Evolutionary conservation across 169 alveolate genomes (phyloP), one percentile per base, ranked within the genome.

Genomic region (Cryptosporidium meleagridis): DNA sequence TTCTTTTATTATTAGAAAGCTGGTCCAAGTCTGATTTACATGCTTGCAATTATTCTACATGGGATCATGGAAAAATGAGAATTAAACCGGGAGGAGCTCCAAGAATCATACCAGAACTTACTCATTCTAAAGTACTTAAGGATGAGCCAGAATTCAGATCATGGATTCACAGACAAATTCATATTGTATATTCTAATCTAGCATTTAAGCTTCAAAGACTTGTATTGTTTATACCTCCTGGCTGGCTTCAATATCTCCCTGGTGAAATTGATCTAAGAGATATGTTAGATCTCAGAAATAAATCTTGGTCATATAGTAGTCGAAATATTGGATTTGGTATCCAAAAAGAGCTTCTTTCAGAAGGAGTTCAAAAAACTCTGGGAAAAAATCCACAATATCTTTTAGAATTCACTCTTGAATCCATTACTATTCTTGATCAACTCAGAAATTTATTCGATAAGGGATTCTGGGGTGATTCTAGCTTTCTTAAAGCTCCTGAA

Each of bases 51-150:
- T 21, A 16, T 8, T 70, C 67, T 8, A 39, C 45, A 10, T 80
- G 89, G 89, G 75, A 80, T 16, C 55, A 80, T 9, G 89, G 89
- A 16, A 80, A 80, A 33, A 18, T 80, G n/a, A 80, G 89, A 51
- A 80, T 80, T 45, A 59, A 48, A n/a, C 89, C 89, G 4, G 89
- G 89, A 29, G 89, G 89, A 39, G 89, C 89, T 26, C 89, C 89
- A 21, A 80, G 89, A 51, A 65, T 80, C 1, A 18, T 26, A 1
- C 45, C 89, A 10, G 44, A 62, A 33, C 1, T 65, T 0, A 18
- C 80, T 9, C 26, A 26, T 39, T 80, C 89, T 12, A 62, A 29
- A 44, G 12, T 12, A 8, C 33, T 80, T 37, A 80, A 59, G 14
- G 73, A 65, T 33, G 68, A 80, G 12, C 55, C 23, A 10, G 75